Conservation (phyloP, 1,284 basidiomycete genomes). For the Cerioporus squamosus region DNA sequence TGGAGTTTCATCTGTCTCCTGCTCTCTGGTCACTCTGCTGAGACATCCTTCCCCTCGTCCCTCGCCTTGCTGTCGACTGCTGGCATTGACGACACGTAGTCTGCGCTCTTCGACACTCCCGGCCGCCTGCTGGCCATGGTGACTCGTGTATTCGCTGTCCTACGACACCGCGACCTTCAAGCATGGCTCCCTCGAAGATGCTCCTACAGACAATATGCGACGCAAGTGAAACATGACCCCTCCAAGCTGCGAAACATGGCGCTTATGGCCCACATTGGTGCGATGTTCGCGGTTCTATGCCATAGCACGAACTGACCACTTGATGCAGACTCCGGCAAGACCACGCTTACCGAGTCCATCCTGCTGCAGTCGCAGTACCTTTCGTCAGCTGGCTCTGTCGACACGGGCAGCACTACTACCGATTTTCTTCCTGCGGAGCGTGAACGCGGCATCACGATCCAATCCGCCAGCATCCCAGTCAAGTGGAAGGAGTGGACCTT, state of each 20-base stretch:
- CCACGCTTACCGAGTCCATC: constrained; percentile 88
- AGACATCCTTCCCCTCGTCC: not conserved
- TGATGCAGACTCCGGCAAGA: constrained; percentile 84
- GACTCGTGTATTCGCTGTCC: constrained; percentile 6
- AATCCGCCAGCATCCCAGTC: constrained; percentile 91
- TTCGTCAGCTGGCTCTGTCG: constrained; percentile 79
- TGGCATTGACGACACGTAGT: no score
- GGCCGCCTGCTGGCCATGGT: constrained; percentile 14
- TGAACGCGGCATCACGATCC: constrained; percentile 90
- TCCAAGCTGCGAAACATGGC: constrained; percentile 74
- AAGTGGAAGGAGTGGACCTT: constrained; percentile 84
- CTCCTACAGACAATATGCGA: constrained; percentile 37
- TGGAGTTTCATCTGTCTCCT: no score
- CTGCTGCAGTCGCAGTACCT: constrained; percentile 78
- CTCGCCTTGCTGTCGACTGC: not conserved
- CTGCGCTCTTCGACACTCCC: no score
- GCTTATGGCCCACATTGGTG: constrained; percentile 84
- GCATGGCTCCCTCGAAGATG: constrained; percentile 17
- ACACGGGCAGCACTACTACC: constrained; percentile 89
- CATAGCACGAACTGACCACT: constrained; percentile 1
- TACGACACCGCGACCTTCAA: constrained; percentile 11
- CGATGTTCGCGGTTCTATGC: constrained; percentile 23
- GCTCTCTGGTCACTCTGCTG: no score
- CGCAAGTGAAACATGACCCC: constrained; percentile 43
- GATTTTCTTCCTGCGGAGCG: constrained; percentile 91